These are phyloP conservation scores for Fusarium xylarioides DNA, from an alignment of 2,329 filamentous ascomycete species.

Conservation along the genomic window DNA sequence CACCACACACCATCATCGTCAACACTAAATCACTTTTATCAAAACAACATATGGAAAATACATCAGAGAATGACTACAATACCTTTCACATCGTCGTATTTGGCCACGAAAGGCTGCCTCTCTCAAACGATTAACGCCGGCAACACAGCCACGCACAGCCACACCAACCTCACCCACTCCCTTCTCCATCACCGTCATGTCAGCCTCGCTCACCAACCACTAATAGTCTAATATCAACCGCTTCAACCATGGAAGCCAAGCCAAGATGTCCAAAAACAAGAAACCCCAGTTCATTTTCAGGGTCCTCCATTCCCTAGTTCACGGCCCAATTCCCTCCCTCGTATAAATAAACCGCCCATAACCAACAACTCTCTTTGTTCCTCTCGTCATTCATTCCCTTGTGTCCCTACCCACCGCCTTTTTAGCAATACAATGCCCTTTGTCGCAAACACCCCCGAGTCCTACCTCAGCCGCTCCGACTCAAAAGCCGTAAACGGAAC, in stretches of 20 bases:
- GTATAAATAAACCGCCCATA: background rate
- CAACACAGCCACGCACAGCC: slow-evolving; percentile 31
- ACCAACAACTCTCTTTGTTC: background rate
- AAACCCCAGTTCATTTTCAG: background rate
- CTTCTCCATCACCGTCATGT: slow-evolving; percentile 14
- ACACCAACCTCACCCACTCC: slow-evolving; percentile 36
- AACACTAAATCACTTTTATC: background rate
- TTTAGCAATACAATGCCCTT: slow-evolving; percentile 48
- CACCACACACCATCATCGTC: background rate
- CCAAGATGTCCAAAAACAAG: slow-evolving; percentile 25
- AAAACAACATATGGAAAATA: accelerated
- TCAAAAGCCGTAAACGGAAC: slow-evolving; percentile 85
- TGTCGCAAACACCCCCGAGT: slow-evolving; percentile 76
- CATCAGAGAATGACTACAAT: background rate
- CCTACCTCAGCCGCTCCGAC: slow-evolving; percentile 79
- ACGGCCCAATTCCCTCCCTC: background rate
- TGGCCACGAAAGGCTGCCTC: slow-evolving; percentile 1
- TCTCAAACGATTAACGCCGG: background rate
- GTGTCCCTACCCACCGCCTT: slow-evolving; percentile 11
- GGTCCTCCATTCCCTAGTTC: slow-evolving; percentile 23
- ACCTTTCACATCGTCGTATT: background rate
- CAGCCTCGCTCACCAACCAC: slow-evolving; percentile 24
- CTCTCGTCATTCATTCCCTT: background rate
- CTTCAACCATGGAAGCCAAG: slow-evolving; percentile 26
- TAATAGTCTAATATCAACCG: background rate